phyloP scores from a whole-genome alignment of 1,284 basidiomycete species.

The Polyporus tsugae region DNA sequence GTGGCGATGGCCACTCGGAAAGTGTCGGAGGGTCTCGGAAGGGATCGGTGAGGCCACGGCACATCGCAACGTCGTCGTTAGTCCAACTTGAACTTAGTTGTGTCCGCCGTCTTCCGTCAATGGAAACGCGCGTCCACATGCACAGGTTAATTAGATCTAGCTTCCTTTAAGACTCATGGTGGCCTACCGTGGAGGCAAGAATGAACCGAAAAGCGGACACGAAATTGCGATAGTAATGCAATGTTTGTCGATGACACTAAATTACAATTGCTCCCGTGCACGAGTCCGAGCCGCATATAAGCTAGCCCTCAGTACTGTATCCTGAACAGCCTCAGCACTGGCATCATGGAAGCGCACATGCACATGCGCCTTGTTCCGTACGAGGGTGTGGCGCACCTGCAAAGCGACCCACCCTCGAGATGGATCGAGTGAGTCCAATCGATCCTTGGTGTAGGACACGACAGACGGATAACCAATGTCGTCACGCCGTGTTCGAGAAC shows the following conservation, averaged over 20 bases:
- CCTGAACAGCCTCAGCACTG: not conserved
- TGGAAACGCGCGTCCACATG: too few relatives aligned
- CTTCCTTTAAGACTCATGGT: not conserved
- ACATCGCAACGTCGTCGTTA: too few relatives aligned
- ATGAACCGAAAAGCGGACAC: not conserved
- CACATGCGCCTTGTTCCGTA: not conserved
- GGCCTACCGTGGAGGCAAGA: not conserved
- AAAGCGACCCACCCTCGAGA: not conserved
- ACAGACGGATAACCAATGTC: not conserved
- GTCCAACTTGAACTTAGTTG: too few relatives aligned
- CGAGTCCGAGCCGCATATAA: not conserved
- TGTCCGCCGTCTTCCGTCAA: too few relatives aligned
- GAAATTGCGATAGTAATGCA: not conserved
- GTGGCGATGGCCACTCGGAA: not conserved
- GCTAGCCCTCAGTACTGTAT: not conserved
- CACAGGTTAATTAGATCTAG: too few relatives aligned
- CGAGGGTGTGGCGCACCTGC: not conserved
- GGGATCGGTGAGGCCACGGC: not conserved
- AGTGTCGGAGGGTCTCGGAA: not conserved
- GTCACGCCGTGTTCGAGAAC: constrained; percentile 56
- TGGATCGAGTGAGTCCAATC: not conserved
- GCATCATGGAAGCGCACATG: not conserved
- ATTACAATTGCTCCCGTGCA: not conserved
- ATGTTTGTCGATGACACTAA: not conserved
- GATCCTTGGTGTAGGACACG: not conserved